Conservation (phyloP, 192 early-diverging fungal species). For the Rhizophagus sp. region DNA sequence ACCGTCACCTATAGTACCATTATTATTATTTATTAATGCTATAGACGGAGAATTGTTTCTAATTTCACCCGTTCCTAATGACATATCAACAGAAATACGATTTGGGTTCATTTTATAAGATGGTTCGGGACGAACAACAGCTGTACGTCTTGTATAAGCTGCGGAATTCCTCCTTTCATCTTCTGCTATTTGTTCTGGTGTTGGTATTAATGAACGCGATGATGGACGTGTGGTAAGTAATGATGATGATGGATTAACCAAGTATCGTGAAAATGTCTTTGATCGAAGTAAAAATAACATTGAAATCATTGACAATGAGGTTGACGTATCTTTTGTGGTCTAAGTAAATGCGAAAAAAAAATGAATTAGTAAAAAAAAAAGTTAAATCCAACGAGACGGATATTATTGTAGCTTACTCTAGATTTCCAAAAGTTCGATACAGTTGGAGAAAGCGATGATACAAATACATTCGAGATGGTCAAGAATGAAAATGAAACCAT, state of each 20-base stretch:
- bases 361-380: not conserved
- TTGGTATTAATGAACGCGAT: not conserved
- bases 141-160: constrained; percentile 7
- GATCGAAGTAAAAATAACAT: constrained; percentile 9
- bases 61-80: too few relatives aligned
- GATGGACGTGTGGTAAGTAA: not conserved
- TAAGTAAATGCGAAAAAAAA: not conserved
- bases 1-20: too few relatives aligned
- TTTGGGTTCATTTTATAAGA: not conserved
- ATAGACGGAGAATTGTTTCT: too few relatives aligned
- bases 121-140: not conserved
- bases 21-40: too few relatives aligned
- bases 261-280: not conserved
- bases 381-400: not conserved
- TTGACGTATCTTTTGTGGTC: constrained; percentile 1
- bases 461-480: not conserved
- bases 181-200: not conserved
- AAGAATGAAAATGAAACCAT: constrained; percentile 17
- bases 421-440: constrained; percentile 12
- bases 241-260: not conserved
- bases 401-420: not conserved
- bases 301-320: not conserved
- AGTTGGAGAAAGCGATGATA: not conserved
- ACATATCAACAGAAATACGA: not conserved
- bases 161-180: constrained; percentile 16